Percentiles rank a stretch among this genome's conserved stretches.
Conservation (phyloP, 2,329 filamentous ascomycete species). For the Phoma sp. region DNA sequence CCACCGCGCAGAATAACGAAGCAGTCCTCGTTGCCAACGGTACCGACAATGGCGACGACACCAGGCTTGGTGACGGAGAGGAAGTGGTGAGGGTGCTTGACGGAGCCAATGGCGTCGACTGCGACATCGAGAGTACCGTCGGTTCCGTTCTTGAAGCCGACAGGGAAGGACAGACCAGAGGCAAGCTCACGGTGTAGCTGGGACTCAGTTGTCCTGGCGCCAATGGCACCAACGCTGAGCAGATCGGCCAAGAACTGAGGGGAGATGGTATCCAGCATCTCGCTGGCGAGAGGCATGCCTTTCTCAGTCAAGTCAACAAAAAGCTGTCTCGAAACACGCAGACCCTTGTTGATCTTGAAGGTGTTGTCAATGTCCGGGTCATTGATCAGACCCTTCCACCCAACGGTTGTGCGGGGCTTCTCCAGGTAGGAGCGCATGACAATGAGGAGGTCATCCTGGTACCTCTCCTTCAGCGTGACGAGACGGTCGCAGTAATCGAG, state of each 20-base stretch:
- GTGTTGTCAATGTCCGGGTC: slow-evolving; percentile 98
- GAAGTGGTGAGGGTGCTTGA: slow-evolving; percentile 93
- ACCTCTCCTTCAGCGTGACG: slow-evolving; percentile 81
- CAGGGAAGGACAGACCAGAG: slow-evolving; percentile 92
- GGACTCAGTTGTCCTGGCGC: slow-evolving; percentile 94
- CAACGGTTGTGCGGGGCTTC: slow-evolving; percentile 96
- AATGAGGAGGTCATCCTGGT: slow-evolving; percentile 87
- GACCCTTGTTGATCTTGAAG: slow-evolving; percentile 98
- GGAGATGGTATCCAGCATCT: slow-evolving; percentile 98
- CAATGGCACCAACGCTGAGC: slow-evolving; percentile 89
- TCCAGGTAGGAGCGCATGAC: slow-evolving; percentile 99
- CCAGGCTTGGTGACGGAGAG: slow-evolving; percentile 96
- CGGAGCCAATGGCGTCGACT: slow-evolving; percentile 93
- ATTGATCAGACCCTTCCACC: slow-evolving; percentile 99
- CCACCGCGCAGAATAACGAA: slow-evolving; percentile 95
- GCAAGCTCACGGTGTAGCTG: slow-evolving; percentile 95
- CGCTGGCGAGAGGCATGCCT: slow-evolving; percentile 95
- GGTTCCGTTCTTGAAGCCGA: slow-evolving; percentile 99
- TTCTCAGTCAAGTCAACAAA: slow-evolving; percentile 90
- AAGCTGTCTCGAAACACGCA: slow-evolving; percentile 84
- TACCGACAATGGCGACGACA: slow-evolving; percentile 92
- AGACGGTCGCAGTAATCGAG: slow-evolving; percentile 92
- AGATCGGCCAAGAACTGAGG: slow-evolving; percentile 95
- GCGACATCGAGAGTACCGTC: slow-evolving; percentile 89
- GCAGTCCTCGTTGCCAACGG: slow-evolving; percentile 93